Evolutionary conservation across 2,329 filamentous ascomycete genomes (phyloP).

Genomic region (Myrmaecium sp.): DNA sequence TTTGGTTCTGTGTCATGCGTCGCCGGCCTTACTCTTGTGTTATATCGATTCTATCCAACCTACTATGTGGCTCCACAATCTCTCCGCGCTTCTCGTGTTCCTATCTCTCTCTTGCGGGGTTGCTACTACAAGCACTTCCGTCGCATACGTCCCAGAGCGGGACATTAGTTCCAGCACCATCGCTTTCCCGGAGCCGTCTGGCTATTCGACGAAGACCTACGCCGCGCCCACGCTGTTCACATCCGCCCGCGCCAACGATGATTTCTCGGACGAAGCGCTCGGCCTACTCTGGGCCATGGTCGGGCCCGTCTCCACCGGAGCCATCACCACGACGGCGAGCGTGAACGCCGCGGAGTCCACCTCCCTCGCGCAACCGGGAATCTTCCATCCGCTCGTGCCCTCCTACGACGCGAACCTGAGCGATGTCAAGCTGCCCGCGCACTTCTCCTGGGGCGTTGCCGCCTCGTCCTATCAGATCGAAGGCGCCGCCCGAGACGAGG

Average conservation of each 20-base stretch:
- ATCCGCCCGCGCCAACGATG: conserved; percentile 8
- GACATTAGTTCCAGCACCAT: no score
- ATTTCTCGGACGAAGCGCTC: conserved; percentile 31
- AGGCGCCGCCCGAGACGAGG: conserved; percentile 26
- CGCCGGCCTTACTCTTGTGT: no score
- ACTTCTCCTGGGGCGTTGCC: conserved; percentile 27
- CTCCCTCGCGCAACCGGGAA: conserved; percentile 18
- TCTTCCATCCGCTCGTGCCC: conserved; percentile 27
- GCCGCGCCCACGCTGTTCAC: conserved; percentile 1
- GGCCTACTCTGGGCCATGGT: conserved; percentile 29
- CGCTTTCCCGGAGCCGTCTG: no score
- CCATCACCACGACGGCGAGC: conserved; percentile 24
- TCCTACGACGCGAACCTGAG: conserved; percentile 16
- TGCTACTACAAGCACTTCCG: no score
- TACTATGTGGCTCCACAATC: no score
- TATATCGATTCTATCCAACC: no score
- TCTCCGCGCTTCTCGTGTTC: no score
- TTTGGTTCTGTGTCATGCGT: no score
- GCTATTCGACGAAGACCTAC: conserved; percentile 4
- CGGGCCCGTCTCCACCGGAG: conserved; percentile 24
- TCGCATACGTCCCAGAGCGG: no score
- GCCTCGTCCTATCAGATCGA: conserved; percentile 26
- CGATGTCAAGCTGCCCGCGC: conserved; percentile 22
- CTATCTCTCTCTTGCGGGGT: no score
- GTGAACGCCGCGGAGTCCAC: conserved; percentile 26